A percentile compares a stretch with the other conserved stretches of the same genome.
phyloP scores from a whole-genome alignment of 2,329 filamentous ascomycete genomes.

The Fusarium euwallaceae region DNA sequence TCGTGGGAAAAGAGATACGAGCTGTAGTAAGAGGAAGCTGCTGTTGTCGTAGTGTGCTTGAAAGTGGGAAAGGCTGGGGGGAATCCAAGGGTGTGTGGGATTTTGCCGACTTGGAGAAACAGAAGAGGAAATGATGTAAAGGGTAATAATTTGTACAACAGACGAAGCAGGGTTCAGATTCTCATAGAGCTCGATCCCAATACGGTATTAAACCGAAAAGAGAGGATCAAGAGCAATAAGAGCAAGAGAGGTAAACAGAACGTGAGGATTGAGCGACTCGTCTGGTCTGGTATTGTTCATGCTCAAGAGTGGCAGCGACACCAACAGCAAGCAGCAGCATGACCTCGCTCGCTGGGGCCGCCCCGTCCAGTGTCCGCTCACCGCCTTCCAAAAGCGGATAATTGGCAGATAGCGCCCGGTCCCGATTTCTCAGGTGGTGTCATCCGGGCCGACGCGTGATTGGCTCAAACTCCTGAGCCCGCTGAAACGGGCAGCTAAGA shows the following conservation, averaged over 20 bases:
- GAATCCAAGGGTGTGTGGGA: slow-evolving; percentile 24
- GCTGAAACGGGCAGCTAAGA: slow-evolving; percentile 9
- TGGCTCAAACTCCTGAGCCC: slow-evolving; percentile 14
- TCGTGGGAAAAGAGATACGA: not conserved
- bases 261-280: not conserved
- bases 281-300: slow-evolving; percentile 24
- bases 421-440: slow-evolving; percentile 12
- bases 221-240: not conserved
- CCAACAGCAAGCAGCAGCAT: slow-evolving; percentile 31
- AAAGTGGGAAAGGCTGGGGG: slow-evolving; percentile 25
- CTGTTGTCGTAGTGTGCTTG: slow-evolving; percentile 12
- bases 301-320: not conserved
- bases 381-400: slow-evolving; percentile 42
- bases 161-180: not conserved
- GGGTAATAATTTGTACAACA: slow-evolving; percentile 9
- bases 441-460: slow-evolving; percentile 25
- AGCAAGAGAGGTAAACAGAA: not conserved
- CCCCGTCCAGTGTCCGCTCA: slow-evolving; percentile 26
- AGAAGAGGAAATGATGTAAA: slow-evolving; percentile 20
- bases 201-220: not conserved
- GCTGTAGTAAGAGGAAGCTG: slow-evolving; percentile 8
- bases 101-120: slow-evolving; percentile 20
- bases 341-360: slow-evolving; percentile 35
- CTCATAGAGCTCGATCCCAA: not conserved
- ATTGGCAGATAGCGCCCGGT: slow-evolving; percentile 31